phyloP scores from a whole-genome alignment of 1,284 basidiomycete genomes.

The Cystobasidiaceae sp. region DNA sequence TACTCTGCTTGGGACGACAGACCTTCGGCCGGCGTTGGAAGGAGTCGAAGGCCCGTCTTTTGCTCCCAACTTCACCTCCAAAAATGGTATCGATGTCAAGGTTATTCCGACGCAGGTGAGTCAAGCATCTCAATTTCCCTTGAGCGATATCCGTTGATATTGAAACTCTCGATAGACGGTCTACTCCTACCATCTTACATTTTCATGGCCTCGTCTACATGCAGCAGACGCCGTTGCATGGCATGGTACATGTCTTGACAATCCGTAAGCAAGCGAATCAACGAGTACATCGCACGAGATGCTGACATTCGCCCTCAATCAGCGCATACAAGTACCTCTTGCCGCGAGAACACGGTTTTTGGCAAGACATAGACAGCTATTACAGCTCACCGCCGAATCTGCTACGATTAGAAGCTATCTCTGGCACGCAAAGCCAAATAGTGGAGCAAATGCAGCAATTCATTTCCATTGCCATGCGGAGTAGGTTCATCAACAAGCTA shows the following conservation, averaged over 20 bases:
- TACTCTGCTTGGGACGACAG: slow-evolving; percentile 3
- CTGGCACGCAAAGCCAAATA: slow-evolving; percentile 20
- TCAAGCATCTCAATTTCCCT: neutral
- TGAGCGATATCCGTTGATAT: neutral
- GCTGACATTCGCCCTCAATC: neutral
- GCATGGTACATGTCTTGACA: slow-evolving; percentile 27
- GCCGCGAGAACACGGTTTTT: slow-evolving; percentile 34
- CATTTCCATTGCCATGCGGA: slow-evolving; percentile 3
- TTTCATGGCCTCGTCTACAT: slow-evolving; percentile 24
- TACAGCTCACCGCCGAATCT: slow-evolving; percentile 32
- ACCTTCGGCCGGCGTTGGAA: neutral
- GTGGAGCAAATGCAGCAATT: slow-evolving; percentile 4
- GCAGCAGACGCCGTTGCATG: slow-evolving; percentile 8
- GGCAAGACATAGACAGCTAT: slow-evolving; percentile 36
- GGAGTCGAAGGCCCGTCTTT: neutral
- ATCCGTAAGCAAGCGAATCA: neutral
- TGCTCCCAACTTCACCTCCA: neutral
- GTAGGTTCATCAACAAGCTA: no score
- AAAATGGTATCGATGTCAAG: slow-evolving; percentile 14
- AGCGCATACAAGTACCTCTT: slow-evolving; percentile 11
- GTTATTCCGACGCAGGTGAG: slow-evolving; percentile 11
- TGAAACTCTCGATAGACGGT: slow-evolving; percentile 6
- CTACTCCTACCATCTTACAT: slow-evolving; percentile 16
- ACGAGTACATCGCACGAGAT: no score
- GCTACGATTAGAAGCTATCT: slow-evolving; percentile 1